Base-by-base conservation (phyloP, 495 filamentous ascomycete genomes). In the Pyrenula massariospora region DNA sequence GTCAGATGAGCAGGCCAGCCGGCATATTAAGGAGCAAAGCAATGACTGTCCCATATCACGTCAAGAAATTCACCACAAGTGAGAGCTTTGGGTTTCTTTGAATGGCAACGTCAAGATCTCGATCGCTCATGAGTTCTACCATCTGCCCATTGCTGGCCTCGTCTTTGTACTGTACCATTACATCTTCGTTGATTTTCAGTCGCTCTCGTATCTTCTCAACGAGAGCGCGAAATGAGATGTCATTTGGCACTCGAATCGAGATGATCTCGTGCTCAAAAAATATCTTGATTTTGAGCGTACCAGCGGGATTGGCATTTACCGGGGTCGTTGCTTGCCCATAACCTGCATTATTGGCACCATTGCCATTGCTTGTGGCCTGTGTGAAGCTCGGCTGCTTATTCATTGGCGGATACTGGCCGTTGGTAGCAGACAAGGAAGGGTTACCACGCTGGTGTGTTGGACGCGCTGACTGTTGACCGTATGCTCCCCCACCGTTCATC, bases 201-300 rank as follows among this genome's bases (percentile, higher is more conserved):
- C 89, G 81, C 42, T 91, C 89, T 52, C 75, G 74, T 25, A 93
- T 79, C 63, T 88, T 89, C 55, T 96, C 90, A 57, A 84, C 85
- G 48, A 98, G 78, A 58, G 88, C 84, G 61, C 78, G 76, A 71
- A 86, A 91, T 59, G 74, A 80, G 60, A 95, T 87, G 48, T 92
- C 85, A 2, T 75, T 77, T 1, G 92, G 88, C 47, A 97, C 85
- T 49, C 91, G 84, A 63, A 98, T 91, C 48, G 91, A 86, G 61
- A 96, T 91, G 57, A 91, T 77, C 60, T 96, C 91, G 62, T 93
- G 87, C 60, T 87, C 81, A 73, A 89, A 94, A 70, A 86, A 91
- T 42, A 96, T 84, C 72, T 98, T 98, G 66, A 98, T 87, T 69
- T 96, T 97, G 71, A 95, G 82, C 1, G 75, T 74, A 57, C 73